Base-by-base conservation (phyloP, 176 grass and related monocot genomes). In the Guadua angustifolia region DNA sequence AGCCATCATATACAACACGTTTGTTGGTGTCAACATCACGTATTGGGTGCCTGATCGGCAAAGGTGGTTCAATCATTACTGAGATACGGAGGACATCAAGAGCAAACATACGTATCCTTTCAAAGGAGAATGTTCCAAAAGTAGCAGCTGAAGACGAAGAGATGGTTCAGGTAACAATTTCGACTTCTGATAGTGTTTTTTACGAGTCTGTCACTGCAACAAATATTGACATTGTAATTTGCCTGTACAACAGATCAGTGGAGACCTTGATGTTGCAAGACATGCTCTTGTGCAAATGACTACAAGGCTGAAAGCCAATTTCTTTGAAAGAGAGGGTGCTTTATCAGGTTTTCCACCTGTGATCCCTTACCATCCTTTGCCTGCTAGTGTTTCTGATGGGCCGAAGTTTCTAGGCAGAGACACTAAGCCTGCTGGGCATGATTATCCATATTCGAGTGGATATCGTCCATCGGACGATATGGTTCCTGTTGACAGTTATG, bases 101-200 rank as follows among this genome's bases (percentile, higher is more conserved):
- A 83, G 93, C 96, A 89, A 95, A 92, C 52, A 95, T 99, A 51
- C 93, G 93, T 7, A 92, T 99, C 61, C 88, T 99, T 85, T 99
- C 96, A n/a, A 99, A 99, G 81, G 93, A 99, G 74, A 90, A 94
- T 78, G 84, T 99, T 52, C 97, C 97, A 46, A 99, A 99, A 74
- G 91, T 99, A 72, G 97, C 97, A 63, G 84, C 91, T 75, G 91
- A 90, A 71, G 97, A 96, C 26, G 97, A 99, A 79, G 97, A 99
- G 84, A 99, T 99, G 97, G 93, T 99, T 87, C 97, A 96, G 90
- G 97, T 94, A 85, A 55, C 68, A 70, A 49, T 52, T 78, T 79
- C 21, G 7, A 82, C 26, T 86, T 81, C 43, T 80, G 42, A 60
- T 59, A 4, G 64, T 76, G 16, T 65, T 70, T 74, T 81, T 61